Conservation (phyloP, 805 yeast species). For the Spathaspora hagerdaliae region DNA sequence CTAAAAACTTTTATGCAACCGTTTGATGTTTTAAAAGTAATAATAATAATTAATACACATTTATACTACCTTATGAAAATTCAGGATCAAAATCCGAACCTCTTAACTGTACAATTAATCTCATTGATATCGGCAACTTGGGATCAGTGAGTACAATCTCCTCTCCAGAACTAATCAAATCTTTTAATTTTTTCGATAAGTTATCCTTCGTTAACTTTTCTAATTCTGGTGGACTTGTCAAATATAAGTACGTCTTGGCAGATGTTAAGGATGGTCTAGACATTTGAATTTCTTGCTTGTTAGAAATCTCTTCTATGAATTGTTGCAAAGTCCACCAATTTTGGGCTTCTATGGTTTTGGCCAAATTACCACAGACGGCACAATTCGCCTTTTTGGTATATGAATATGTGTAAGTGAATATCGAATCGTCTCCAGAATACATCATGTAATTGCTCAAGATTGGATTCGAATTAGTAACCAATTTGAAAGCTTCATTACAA, state of each 20-base stretch:
- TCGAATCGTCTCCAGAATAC: slow-evolving; percentile 79
- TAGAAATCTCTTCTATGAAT: slow-evolving; percentile 38
- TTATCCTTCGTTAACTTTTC: slow-evolving; percentile 45
- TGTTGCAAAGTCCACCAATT: slow-evolving; percentile 35
- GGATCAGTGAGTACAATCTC: slow-evolving; percentile 55
- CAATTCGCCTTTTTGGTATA: slow-evolving; percentile 62
- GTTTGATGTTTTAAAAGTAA: too few relatives aligned
- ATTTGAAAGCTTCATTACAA: slow-evolving; percentile 80
- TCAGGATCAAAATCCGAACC: slow-evolving; percentile 24
- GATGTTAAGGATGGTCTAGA: slow-evolving; percentile 46
- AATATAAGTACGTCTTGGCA: slow-evolving; percentile 35
- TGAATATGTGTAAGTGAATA: slow-evolving; percentile 68
- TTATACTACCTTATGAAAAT: slow-evolving; percentile 3
- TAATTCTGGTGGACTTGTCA: slow-evolving; percentile 44
- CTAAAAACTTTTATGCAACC: background rate
- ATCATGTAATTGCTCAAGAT: slow-evolving; percentile 73
- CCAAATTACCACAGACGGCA: slow-evolving; percentile 64
- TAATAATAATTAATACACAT: too few relatives aligned
- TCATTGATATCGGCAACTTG: slow-evolving; percentile 42
- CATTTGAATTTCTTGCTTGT: slow-evolving; percentile 29
- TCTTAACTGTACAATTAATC: slow-evolving; percentile 17
- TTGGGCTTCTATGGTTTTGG: slow-evolving; percentile 20
- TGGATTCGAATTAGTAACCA: slow-evolving; percentile 68
- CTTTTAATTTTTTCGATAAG: slow-evolving; percentile 26
- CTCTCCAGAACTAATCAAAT: slow-evolving; percentile 39